Evolutionary conservation across 2,329 filamentous ascomycete species (phyloP).

Genomic region (Decorospora gaudefroyi): DNA sequence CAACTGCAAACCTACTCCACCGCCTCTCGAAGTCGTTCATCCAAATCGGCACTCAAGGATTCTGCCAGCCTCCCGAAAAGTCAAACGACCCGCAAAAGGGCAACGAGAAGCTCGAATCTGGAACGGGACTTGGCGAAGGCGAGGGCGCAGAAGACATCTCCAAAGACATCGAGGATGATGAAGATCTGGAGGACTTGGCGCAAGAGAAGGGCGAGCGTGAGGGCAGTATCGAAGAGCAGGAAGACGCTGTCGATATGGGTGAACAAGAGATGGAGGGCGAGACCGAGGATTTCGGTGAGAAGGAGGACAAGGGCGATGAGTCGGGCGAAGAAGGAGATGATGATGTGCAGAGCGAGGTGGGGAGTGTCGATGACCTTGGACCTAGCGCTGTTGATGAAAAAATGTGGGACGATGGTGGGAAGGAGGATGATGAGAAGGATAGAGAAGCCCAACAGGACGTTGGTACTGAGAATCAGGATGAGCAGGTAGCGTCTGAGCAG

Average conservation of each 20-base stretch:
- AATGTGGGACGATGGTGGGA: conserved; percentile 91
- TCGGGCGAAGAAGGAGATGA: conserved; percentile 56
- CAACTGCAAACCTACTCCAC: conserved; percentile 74
- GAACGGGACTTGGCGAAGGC: conserved; percentile 91
- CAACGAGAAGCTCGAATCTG: conserved; percentile 81
- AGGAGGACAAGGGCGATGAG: conserved; percentile 64
- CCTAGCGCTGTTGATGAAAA: conserved; percentile 94
- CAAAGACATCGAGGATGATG: conserved; percentile 92
- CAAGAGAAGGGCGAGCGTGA: conserved; percentile 71
- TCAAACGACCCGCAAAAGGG: conserved; percentile 66
- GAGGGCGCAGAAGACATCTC: conserved; percentile 97
- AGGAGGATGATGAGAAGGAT: conserved; percentile 80
- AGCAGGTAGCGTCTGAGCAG: conserved; percentile 54
- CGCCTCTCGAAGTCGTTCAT: conserved; percentile 76
- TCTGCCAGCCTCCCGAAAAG: conserved; percentile 87
- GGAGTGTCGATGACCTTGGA: conserved; percentile 88
- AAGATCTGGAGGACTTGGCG: conserved; percentile 88
- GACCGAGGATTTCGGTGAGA: conserved; percentile 62
- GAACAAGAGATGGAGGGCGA: conserved; percentile 90
- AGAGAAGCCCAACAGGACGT: conserved; percentile 67
- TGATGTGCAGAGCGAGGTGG: conserved; percentile 82
- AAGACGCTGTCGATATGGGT: conserved; percentile 90
- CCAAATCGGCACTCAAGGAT: conserved; percentile 80
- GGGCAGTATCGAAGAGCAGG: conserved; percentile 74
- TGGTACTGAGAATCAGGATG: conserved; percentile 55